These are phyloP conservation scores for Penicillium coprophilum DNA, from an alignment of 495 filamentous ascomycete genomes.

Conservation along the genomic window DNA sequence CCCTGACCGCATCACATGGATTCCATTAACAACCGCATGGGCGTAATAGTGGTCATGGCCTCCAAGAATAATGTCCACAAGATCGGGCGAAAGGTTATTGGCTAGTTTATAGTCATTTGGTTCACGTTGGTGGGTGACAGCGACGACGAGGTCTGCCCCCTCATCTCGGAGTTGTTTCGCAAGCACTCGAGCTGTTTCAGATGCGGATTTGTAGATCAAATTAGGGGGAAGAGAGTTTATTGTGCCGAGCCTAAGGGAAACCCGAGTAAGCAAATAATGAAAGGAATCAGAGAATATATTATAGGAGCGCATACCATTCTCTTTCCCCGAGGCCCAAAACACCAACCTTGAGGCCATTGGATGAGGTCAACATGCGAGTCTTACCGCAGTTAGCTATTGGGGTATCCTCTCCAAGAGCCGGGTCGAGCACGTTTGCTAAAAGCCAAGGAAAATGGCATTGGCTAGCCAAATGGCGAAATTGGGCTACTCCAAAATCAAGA, in stretches of 20 bases:
- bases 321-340: constrained; percentile 80
- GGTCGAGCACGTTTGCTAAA: constrained; percentile 79
- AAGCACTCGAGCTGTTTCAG: constrained; percentile 65
- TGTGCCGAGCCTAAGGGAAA: constrained; percentile 66
- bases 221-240: constrained; percentile 81
- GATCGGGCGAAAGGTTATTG: constrained; percentile 58
- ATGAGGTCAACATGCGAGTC: constrained; percentile 69
- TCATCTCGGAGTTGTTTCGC: constrained; percentile 67
- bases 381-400: constrained; percentile 69
- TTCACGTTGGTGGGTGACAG: constrained; percentile 80
- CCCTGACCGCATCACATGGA: constrained; percentile 78
- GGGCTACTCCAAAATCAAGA: constrained; percentile 85
- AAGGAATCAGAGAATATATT: neutral
- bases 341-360: constrained; percentile 82
- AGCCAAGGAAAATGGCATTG: constrained; percentile 89
- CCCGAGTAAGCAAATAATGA: neutral
- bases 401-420: constrained; percentile 65
- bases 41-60: constrained; percentile 89
- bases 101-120: constrained; percentile 85
- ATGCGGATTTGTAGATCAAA: constrained; percentile 76
- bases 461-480: constrained; percentile 68
- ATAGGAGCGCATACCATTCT: constrained; percentile 49
- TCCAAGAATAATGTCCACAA: constrained; percentile 81
- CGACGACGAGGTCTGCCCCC: constrained; percentile 78
- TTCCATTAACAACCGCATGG: constrained; percentile 71